Percentiles rank a stretch among this genome's conserved stretches.
phyloP scores from a whole-genome alignment of 2,329 filamentous ascomycete species.

The Fusarium dimerum region DNA sequence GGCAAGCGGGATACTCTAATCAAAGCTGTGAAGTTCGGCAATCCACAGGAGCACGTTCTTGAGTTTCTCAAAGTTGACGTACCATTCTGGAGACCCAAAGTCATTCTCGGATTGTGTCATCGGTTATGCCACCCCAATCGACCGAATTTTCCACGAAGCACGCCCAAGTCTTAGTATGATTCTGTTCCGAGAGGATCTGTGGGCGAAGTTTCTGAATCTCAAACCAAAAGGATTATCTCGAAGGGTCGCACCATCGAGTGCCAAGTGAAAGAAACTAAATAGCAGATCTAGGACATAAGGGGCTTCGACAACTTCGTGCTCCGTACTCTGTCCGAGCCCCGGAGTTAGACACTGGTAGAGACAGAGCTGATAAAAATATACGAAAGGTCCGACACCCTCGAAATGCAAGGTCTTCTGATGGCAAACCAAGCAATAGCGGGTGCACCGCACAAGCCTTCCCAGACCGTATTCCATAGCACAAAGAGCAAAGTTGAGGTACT shows the following conservation, averaged over 20 bases:
- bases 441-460: slow-evolving; percentile 76
- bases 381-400: slow-evolving; percentile 73
- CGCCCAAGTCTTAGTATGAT: slow-evolving; percentile 10
- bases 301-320: slow-evolving; percentile 78
- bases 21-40: slow-evolving; percentile 84
- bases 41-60: slow-evolving; percentile 89
- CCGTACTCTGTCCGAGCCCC: slow-evolving; percentile 82
- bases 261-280: slow-evolving; percentile 75
- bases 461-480: slow-evolving; percentile 74
- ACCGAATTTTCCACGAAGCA: slow-evolving; percentile 15
- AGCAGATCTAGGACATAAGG: slow-evolving; percentile 84
- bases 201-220: slow-evolving; percentile 35
- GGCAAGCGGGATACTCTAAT: slow-evolving; percentile 66
- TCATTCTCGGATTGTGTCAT: slow-evolving; percentile 63
- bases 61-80: slow-evolving; percentile 67
- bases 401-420: slow-evolving; percentile 69
- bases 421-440: slow-evolving; percentile 85
- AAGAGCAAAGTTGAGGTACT: slow-evolving; percentile 52
- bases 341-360: slow-evolving; percentile 85
- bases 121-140: slow-evolving; percentile 10
- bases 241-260: slow-evolving; percentile 43
- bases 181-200: slow-evolving; percentile 3
- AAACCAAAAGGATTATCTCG: slow-evolving; percentile 48
- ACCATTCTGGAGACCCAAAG: slow-evolving; percentile 76
- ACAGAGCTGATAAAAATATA: slow-evolving; percentile 75